phyloP scores from a whole-genome alignment of 768 basidiomycete genomes.

The Gymnopilus junonius region DNA sequence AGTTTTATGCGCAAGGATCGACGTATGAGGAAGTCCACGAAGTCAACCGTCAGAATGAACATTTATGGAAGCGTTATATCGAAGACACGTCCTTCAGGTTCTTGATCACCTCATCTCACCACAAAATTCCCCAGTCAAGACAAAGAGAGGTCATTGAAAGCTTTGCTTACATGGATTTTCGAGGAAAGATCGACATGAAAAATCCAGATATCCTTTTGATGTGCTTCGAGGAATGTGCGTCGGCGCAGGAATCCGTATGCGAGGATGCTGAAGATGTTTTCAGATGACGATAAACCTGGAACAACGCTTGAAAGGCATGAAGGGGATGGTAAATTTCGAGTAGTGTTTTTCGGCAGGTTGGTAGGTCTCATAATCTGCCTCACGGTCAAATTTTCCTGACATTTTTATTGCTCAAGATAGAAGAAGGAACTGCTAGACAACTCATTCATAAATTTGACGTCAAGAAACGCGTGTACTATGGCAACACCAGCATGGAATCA shows the following conservation, averaged over 20 bases:
- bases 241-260: background rate
- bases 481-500: slow-evolving; percentile 98
- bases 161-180: slow-evolving; percentile 85
- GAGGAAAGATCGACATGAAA: slow-evolving; percentile 83
- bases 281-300: slow-evolving; percentile 55
- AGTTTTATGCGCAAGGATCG: slow-evolving; percentile 74
- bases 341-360: slow-evolving; percentile 86
- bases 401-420: slow-evolving; percentile 38
- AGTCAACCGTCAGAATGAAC: slow-evolving; percentile 43
- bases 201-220: slow-evolving; percentile 73
- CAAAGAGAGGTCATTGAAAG: slow-evolving; percentile 73
- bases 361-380: slow-evolving; percentile 47
- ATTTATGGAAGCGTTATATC: slow-evolving; percentile 63
- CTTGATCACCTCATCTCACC: slow-evolving; percentile 73
- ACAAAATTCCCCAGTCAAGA: slow-evolving; percentile 68
- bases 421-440: slow-evolving; percentile 68
- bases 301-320: slow-evolving; percentile 52
- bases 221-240: slow-evolving; percentile 88
- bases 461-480: slow-evolving; percentile 88
- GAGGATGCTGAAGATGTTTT: background rate
- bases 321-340: slow-evolving; percentile 68
- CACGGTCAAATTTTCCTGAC: background rate
- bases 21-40: slow-evolving; percentile 75
- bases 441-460: slow-evolving; percentile 79
- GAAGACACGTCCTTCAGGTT: slow-evolving; percentile 82